A percentile compares a stretch with the other conserved stretches of the same genome.
These are phyloP conservation scores for Talaromyces funiculosus DNA, from an alignment of 2,329 filamentous ascomycete species.

Conservation along the genomic window DNA sequence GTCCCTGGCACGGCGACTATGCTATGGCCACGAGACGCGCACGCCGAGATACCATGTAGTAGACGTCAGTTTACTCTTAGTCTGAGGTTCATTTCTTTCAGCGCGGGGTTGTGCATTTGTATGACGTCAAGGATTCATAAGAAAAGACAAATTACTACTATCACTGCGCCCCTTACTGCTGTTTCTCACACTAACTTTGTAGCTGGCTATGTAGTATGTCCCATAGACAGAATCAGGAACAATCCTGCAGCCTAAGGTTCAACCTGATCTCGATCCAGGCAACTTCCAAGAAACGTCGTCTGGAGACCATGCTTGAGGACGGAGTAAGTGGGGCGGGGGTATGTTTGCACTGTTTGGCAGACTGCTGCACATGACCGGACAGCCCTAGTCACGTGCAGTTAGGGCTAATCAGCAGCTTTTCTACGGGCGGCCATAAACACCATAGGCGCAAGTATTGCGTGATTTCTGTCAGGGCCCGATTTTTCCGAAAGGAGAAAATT, in stretches of 20 bases:
- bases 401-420: background rate
- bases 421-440: conserved; percentile 20
- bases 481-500: conserved; percentile 21
- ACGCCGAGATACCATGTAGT: no score
- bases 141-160: background rate
- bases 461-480: conserved; percentile 24
- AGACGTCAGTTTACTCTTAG: background rate
- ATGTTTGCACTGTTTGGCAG: conserved; percentile 5
- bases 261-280: background rate
- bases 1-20: background rate
- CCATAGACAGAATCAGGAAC: background rate
- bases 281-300: background rate
- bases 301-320: background rate
- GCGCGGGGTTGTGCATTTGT: background rate
- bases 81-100: background rate
- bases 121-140: background rate
- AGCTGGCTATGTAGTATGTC: no score
- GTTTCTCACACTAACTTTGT: no score
- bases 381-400: conserved; percentile 7
- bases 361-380: background rate
- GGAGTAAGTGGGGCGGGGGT: background rate
- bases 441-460: conserved; percentile 34
- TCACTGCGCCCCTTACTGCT: background rate
- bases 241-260: background rate
- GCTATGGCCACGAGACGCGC: background rate